Evolutionary conservation across 2,329 filamentous ascomycete species (phyloP), one percentile per base, ranked within the genome.

Genomic region (Aspergillus ibericus): DNA sequence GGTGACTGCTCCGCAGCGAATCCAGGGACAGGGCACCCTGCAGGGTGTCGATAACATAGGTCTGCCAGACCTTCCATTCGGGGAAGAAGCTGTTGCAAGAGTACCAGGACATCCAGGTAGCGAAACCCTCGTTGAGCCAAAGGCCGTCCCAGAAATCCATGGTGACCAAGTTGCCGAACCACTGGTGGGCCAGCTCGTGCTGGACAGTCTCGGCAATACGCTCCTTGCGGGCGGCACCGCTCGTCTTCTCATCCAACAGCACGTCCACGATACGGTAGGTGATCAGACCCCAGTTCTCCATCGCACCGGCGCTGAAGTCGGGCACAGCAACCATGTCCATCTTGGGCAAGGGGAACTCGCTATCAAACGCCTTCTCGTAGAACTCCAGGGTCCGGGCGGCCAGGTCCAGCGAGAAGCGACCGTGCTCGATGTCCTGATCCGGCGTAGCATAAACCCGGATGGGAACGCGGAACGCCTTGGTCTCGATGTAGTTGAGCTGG

Each of bases 71-170:
- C 78, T 96, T 96, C 93, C 93, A 98, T 76, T 98, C 93, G 8
- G 93, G 93, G 78, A 93, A 98, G 81, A 98, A 97, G 58, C 85
- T 85, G 75, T 98, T 93, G 83, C 92, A 96, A 44, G 91, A 92
- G 78, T 95, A 95, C 91, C 92, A 89, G 60, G 90, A 93, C 91
- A 95, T 92, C 87, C 90, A 91, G 38, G 91, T 96, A 32, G 92
- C 91, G 68, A 96, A 96, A 35, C 91, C 91, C 75, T 96, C 91
- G 75, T 98, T 98, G 55, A 98, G 85, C 93, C 93, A 98, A 7
- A 98, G 81, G 55, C 93, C 93, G 76, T 97, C 92, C 93, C 93
- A 98, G 83, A 96, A 97, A 75, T 96, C 92, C 92, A 97, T 97
- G 54, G 93, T 97, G 27, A 97, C 93, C 54, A 97, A 80, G 79